These are phyloP conservation scores for Solanum sparsipilum DNA, from an alignment of 257 asterid genomes.

Conservation along the genomic window DNA sequence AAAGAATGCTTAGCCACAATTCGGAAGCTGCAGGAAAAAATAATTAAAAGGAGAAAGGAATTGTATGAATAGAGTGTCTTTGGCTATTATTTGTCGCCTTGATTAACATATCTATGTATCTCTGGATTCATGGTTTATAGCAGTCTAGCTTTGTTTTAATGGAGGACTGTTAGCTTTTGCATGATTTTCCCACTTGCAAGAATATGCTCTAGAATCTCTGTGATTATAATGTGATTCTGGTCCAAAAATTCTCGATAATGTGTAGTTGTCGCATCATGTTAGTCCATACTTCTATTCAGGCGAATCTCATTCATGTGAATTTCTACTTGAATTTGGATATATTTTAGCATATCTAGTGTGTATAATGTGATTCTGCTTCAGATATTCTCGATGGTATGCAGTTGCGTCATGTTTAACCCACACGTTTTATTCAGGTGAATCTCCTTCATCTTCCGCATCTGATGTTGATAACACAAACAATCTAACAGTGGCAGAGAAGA, in stretches of 20 bases:
- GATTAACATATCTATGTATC: neutral
- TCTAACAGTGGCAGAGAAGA: constrained; percentile 47
- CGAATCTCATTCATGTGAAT: constrained; percentile 56
- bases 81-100: neutral
- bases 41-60: neutral
- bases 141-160: neutral
- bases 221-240: neutral
- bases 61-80: neutral
- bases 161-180: constrained; percentile 27
- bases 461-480: constrained; percentile 80
- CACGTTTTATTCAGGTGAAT: constrained; percentile 57
- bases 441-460: constrained; percentile 94
- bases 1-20: neutral
- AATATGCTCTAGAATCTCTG: neutral
- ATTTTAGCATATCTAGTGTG: neutral
- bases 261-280: constrained; percentile 4
- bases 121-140: neutral
- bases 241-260: neutral
- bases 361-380: neutral
- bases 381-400: neutral
- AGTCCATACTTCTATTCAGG: constrained; percentile 29
- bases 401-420: constrained; percentile 7
- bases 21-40: neutral
- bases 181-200: neutral
- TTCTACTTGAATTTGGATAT: neutral